Evolutionary conservation across 176 grass and related monocot genomes (phyloP), one percentile per base, ranked within the genome.

Genomic region (Themeda triandra): DNA sequence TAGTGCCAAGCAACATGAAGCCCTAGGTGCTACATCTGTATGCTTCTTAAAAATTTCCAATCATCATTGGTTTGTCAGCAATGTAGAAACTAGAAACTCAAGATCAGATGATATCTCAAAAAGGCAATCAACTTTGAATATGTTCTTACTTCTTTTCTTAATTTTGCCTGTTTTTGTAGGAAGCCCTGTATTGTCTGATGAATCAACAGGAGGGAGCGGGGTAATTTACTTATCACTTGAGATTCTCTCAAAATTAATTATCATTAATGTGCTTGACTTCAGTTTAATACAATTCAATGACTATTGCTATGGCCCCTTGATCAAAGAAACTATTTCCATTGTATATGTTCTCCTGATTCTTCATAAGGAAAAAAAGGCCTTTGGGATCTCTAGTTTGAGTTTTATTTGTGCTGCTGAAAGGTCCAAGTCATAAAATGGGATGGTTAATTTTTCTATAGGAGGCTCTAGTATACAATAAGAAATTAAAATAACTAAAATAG

Each of bases 81-180:
- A 23, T 46, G 36, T 82, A 24, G 28, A 71, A 86, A 54, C 23
- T 11, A 24, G 66, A 39, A 75, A 54, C n/a, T 66, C 41, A 77
- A 71, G 40, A 58, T 70, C 58, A 1, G 39, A 10, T 59, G 11
- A 15, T 27, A 53, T 59, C 27, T 62, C 7, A 30, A 58, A 62
- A 60, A 83, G n/a, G 4, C 45, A 18, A 53, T 49, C 30, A 51
- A 37, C 4, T 11, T 48, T 37, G 31, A 23, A 5, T 69, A 23
- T 68, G 23, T 68, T 81, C 31, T 24, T 54, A 70, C 5, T 40
- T 28, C 15, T 79, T 35, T 84, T 76, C 77, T 84, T 69, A 36
- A 23, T 35, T 80, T 66, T 72, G 13, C 3, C 10, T 88, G 19
- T 83, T 91, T 86, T 78, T 81, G 29, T 85, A 92, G 92, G 64